Percentiles rank a stretch among this genome's conserved stretches.
Conservation (phyloP, 805 yeast genomes). For the Metschnikowia lunata region DNA sequence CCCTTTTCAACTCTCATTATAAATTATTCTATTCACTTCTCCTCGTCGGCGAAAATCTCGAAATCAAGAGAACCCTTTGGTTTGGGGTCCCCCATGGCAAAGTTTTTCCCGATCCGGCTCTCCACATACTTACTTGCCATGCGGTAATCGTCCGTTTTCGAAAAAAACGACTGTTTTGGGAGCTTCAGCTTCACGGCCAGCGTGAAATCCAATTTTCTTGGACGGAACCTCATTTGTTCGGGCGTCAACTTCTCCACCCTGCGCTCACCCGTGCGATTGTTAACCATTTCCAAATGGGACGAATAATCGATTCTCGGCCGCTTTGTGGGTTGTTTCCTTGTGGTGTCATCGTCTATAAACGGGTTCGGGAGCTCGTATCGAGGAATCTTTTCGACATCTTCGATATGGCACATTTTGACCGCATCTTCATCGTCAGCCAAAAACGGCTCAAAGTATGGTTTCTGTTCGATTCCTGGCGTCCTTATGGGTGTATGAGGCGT, state of each 20-base stretch:
- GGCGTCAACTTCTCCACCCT: slow-evolving; percentile 8
- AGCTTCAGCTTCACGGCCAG: slow-evolving; percentile 8
- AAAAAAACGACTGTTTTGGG: not conserved
- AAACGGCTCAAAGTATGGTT: slow-evolving; percentile 9
- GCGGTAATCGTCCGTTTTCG: slow-evolving; percentile 8
- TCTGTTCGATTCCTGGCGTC: slow-evolving; percentile 10
- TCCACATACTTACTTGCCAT: slow-evolving; percentile 16
- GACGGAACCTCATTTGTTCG: slow-evolving; percentile 13
- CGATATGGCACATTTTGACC: slow-evolving; percentile 4
- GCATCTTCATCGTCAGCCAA: slow-evolving; percentile 3
- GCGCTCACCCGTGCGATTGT: slow-evolving; percentile 15
- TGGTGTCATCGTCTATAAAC: slow-evolving; percentile 5
- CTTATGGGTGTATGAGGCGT: slow-evolving; percentile 5
- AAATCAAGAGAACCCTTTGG: slow-evolving; percentile 13
- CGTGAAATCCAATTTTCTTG: slow-evolving; percentile 16
- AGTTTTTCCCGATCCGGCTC: slow-evolving; percentile 15
- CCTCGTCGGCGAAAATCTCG: slow-evolving; percentile 11
- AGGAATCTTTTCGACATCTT: slow-evolving; percentile 11
- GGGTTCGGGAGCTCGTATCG: slow-evolving; percentile 12
- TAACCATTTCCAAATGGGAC: slow-evolving; percentile 13
- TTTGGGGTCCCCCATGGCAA: slow-evolving; percentile 11
- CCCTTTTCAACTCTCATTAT: too few species aligned
- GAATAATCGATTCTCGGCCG: slow-evolving; percentile 9
- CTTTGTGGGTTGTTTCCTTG: too few species aligned
- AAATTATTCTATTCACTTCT: not conserved